phyloP scores from a whole-genome alignment of 208 protist species.

The Trypanosoma avium region DNA sequence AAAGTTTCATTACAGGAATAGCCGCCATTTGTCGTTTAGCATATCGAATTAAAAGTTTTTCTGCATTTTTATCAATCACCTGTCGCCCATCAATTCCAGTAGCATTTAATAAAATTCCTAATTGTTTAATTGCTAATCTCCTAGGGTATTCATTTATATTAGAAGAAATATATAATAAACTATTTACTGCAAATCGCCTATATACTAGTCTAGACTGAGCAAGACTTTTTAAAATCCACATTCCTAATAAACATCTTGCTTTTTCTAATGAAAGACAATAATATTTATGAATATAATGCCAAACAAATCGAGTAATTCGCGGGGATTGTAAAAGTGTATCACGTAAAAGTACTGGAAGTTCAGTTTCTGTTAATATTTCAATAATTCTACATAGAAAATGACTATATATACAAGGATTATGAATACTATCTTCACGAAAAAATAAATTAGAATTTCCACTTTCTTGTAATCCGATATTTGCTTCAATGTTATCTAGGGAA shows the following conservation, averaged over 20 bases:
- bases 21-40: slow-evolving; percentile 63
- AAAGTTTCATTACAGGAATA: slow-evolving; percentile 37
- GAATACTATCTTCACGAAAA: slow-evolving; percentile 60
- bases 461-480: slow-evolving; percentile 1
- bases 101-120: slow-evolving; percentile 42
- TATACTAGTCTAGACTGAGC: slow-evolving; percentile 51
- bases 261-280: slow-evolving; percentile 65
- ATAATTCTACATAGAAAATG: slow-evolving; percentile 69
- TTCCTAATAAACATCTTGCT: slow-evolving; percentile 55
- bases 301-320: slow-evolving; percentile 61
- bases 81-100: slow-evolving; percentile 7
- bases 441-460: slow-evolving; percentile 24
- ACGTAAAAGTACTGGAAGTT: slow-evolving; percentile 38
- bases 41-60: slow-evolving; percentile 59
- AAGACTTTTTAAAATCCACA: slow-evolving; percentile 52
- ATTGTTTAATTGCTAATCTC: slow-evolving; percentile 52
- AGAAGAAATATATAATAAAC: slow-evolving; percentile 57
- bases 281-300: slow-evolving; percentile 63
- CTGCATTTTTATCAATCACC: slow-evolving; percentile 44
- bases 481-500: background rate
- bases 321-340: slow-evolving; percentile 74
- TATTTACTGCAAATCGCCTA: slow-evolving; percentile 58
- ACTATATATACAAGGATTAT: slow-evolving; percentile 60
- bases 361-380: slow-evolving; percentile 37
- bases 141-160: slow-evolving; percentile 50